These are phyloP conservation scores for Moringa oleifera DNA, from an alignment of 345 rosid species.

Conservation along the genomic window DNA sequence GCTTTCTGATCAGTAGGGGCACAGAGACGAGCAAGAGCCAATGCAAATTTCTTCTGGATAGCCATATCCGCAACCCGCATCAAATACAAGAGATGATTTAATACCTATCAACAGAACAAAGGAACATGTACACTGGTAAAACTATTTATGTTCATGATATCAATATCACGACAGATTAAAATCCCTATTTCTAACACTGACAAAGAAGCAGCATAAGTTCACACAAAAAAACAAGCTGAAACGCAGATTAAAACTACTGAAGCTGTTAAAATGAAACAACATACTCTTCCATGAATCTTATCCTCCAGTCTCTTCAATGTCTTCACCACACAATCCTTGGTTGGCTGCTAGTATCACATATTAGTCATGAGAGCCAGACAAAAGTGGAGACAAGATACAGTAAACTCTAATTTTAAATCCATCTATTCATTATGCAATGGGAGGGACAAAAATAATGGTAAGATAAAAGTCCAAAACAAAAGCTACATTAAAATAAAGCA, in stretches of 20 bases:
- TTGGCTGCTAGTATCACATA: slow-evolving; percentile 37
- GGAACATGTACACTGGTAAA: slow-evolving; percentile 1
- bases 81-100: slow-evolving; percentile 47
- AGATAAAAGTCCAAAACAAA: neutral
- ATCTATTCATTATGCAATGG: neutral
- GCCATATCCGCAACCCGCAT: slow-evolving; percentile 44
- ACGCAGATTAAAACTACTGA: neutral
- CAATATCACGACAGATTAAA: neutral
- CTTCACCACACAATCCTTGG: slow-evolving; percentile 65
- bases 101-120: slow-evolving; percentile 30
- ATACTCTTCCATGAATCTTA: slow-evolving; percentile 58
- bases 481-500: neutral
- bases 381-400: neutral
- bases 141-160: neutral
- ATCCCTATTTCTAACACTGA: neutral
- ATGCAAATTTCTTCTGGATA: slow-evolving; percentile 50
- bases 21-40: slow-evolving; percentile 75
- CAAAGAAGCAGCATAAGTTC: neutral
- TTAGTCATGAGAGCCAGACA: neutral
- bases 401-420: no score
- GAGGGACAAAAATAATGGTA: neutral
- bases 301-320: slow-evolving; percentile 67
- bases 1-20: slow-evolving; percentile 44
- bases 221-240: neutral
- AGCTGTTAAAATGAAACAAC: slow-evolving; percentile 13